phyloP scores from a whole-genome alignment of 345 rosid species.

The Eucalyptus erythrocorys region DNA sequence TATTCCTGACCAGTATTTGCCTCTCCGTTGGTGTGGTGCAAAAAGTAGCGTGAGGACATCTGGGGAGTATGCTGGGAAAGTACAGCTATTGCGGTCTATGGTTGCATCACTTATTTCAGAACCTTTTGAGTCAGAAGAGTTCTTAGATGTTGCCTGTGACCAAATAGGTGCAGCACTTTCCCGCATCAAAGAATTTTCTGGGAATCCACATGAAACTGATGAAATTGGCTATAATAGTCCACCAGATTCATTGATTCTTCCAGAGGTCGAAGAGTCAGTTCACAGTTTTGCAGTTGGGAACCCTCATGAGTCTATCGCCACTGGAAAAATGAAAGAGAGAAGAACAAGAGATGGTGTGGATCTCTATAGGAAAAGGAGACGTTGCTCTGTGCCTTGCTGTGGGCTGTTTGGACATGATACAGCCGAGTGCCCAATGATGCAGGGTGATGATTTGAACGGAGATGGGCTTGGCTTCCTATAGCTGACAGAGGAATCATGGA shows the following conservation, averaged over 20 bases:
- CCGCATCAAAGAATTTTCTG: slow-evolving; percentile 28
- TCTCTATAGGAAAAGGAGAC: slow-evolving; percentile 20
- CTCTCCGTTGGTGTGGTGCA: slow-evolving; percentile 22
- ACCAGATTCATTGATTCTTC: slow-evolving; percentile 30
- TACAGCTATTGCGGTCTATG: slow-evolving; percentile 41
- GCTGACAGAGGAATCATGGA: not conserved
- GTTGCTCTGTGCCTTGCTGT: slow-evolving; percentile 28
- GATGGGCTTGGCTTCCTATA: slow-evolving; percentile 13
- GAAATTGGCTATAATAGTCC: slow-evolving; percentile 21
- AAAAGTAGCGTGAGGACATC: not conserved
- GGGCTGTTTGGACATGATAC: slow-evolving; percentile 40
- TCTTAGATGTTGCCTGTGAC: slow-evolving; percentile 42
- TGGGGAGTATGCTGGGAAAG: slow-evolving; percentile 17
- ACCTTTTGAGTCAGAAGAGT: slow-evolving; percentile 37
- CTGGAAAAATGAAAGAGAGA: slow-evolving; percentile 42
- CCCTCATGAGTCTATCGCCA: slow-evolving; percentile 12
- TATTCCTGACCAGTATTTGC: slow-evolving; percentile 41
- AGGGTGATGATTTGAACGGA: slow-evolving; percentile 7
- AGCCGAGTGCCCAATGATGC: slow-evolving; percentile 27
- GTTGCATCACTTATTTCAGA: slow-evolving; percentile 29
- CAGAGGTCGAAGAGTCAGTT: slow-evolving; percentile 29
- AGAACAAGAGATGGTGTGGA: slow-evolving; percentile 27
- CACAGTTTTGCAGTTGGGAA: slow-evolving; percentile 18
- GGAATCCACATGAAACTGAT: slow-evolving; percentile 3
- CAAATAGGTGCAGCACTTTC: slow-evolving; percentile 25